Percentiles rank a stretch among this genome's conserved stretches.
Conservation (phyloP, 352 stramenopile genomes). For the Bremia lactucae region DNA sequence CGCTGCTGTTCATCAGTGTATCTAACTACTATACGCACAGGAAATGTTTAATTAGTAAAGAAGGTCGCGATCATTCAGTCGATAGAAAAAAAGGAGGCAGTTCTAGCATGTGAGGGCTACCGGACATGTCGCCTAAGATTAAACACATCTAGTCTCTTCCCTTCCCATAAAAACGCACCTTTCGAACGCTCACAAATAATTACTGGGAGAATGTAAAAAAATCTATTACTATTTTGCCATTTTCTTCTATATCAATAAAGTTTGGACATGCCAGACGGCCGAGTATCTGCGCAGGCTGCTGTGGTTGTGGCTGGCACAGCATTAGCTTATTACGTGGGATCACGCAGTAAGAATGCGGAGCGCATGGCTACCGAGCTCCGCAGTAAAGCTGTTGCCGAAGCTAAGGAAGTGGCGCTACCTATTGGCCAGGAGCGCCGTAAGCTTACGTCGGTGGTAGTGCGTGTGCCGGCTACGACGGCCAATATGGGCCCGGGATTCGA, state of each 20-base stretch:
- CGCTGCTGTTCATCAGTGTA: slow-evolving; percentile 34
- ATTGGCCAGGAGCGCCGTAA: slow-evolving; percentile 31
- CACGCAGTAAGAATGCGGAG: slow-evolving; percentile 33
- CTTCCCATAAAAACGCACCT: slow-evolving; percentile 15
- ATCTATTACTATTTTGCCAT: too few relatives aligned
- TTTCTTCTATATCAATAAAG: too few relatives aligned
- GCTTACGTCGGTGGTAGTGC: slow-evolving; percentile 91
- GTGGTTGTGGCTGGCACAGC: slow-evolving; percentile 39
- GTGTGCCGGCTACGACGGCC: slow-evolving; percentile 95
- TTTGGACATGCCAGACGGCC: slow-evolving; percentile 14
- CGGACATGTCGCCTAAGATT: too few relatives aligned
- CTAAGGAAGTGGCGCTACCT: slow-evolving; percentile 13
- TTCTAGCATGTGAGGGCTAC: too few relatives aligned
- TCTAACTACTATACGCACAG: not conserved
- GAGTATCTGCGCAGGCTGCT: slow-evolving; percentile 43
- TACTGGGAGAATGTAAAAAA: too few relatives aligned
- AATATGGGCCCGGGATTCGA: slow-evolving; percentile 98
- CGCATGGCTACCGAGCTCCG: slow-evolving; percentile 13
- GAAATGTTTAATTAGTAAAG: too few relatives aligned
- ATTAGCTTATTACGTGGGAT: slow-evolving; percentile 52
- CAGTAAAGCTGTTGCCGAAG: slow-evolving; percentile 9
- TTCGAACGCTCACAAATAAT: slow-evolving; percentile 3
- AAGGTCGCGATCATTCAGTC: too few relatives aligned
- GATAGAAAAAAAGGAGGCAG: too few relatives aligned
- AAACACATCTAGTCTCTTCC: not conserved